Conservation (phyloP, 495 filamentous ascomycete genomes). For the Cladorrhinum samala region DNA sequence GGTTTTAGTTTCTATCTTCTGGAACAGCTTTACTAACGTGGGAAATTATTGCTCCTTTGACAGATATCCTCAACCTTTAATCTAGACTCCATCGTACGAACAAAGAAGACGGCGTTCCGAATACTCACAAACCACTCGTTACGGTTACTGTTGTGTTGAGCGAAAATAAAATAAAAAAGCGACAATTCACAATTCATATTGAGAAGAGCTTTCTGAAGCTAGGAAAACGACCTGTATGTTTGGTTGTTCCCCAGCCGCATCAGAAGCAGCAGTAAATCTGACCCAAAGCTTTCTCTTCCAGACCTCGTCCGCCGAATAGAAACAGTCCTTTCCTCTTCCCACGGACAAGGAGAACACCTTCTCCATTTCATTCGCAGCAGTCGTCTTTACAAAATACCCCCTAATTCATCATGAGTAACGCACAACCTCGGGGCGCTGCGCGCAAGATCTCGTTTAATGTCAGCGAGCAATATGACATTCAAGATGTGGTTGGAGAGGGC, state of each 20-base stretch:
- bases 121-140: too few species aligned
- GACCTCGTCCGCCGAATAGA: too few species aligned
- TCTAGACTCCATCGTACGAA: background rate
- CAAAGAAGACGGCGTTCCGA: too few species aligned
- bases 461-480: conserved; percentile 98
- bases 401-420: conserved; percentile 25
- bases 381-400: background rate
- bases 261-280: too few species aligned
- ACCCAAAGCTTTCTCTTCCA: too few species aligned
- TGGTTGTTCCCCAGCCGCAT: too few species aligned
- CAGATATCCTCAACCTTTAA: conserved; percentile 9
- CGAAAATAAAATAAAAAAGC: too few species aligned
- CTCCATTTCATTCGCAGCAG: background rate
- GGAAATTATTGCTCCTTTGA: background rate
- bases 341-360: background rate
- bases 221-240: background rate
- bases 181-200: too few species aligned
- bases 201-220: too few species aligned
- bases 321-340: too few species aligned
- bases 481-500: conserved; percentile 98
- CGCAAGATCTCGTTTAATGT: conserved; percentile 99
- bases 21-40: conserved; percentile 5
- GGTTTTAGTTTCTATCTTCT: background rate
- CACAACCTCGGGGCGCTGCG: conserved; percentile 45
- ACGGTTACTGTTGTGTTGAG: too few species aligned